These are phyloP conservation scores for Pyrrhoderma noxium DNA, from an alignment of 1,284 basidiomycete species.

Conservation along the genomic window DNA sequence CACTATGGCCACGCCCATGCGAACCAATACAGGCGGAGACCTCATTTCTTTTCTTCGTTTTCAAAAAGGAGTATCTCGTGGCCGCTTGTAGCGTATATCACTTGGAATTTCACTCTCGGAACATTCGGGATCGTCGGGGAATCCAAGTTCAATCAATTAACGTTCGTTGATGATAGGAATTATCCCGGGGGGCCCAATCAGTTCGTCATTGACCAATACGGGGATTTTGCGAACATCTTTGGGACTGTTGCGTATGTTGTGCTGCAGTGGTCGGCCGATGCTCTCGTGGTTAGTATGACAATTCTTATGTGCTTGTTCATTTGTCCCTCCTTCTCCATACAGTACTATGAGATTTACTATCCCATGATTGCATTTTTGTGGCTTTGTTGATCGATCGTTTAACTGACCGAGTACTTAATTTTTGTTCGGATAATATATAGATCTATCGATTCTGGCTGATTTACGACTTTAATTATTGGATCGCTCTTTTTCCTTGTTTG, in stretches of 20 bases:
- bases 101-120: constrained; percentile 17
- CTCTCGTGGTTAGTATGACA: constrained; percentile 19
- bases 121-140: constrained; percentile 15
- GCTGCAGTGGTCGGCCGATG: constrained; percentile 21
- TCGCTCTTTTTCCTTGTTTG: constrained; percentile 17
- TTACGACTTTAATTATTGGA: constrained; percentile 19
- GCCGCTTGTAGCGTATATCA: constrained; percentile 15
- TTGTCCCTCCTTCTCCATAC: not conserved
- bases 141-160: constrained; percentile 12
- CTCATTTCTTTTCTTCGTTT: too few relatives aligned
- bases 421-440: constrained; percentile 4
- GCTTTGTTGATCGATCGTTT: too few relatives aligned
- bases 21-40: not conserved
- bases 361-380: not conserved
- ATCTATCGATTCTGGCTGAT: constrained; percentile 21
- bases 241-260: constrained; percentile 18
- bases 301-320: not conserved
- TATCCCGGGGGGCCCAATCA: constrained; percentile 15
- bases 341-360: not conserved
- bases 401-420: too few relatives aligned
- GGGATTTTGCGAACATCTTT: constrained; percentile 16
- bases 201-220: constrained; percentile 12
- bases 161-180: constrained; percentile 15
- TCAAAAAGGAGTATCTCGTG: constrained; percentile 10
- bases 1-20: too few relatives aligned